phyloP scores from a whole-genome alignment of 495 filamentous ascomycete genomes.

The Penicillium cosmopolitanum region DNA sequence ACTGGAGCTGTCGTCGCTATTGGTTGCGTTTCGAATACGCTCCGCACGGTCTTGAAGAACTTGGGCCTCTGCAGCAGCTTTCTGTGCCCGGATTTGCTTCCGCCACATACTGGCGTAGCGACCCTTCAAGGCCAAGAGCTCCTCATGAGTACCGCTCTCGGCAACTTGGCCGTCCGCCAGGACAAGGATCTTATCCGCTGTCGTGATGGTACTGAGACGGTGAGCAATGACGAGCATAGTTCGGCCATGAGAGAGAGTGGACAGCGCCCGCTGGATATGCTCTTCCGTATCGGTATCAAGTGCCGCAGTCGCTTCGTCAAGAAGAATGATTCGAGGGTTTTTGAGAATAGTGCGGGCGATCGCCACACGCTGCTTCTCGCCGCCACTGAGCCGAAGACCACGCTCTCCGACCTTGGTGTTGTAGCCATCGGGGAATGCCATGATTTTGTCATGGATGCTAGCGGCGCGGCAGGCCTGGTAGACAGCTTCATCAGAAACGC shows the following conservation, averaged over 20 bases:
- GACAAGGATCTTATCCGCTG: constrained; percentile 94
- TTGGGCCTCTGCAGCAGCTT: constrained; percentile 74
- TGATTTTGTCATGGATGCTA: constrained; percentile 94
- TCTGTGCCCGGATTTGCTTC: constrained; percentile 89
- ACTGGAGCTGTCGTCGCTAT: constrained; percentile 55
- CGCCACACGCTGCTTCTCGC: constrained; percentile 95
- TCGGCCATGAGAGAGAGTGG: constrained; percentile 76
- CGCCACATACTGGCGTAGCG: constrained; percentile 93
- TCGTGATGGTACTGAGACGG: constrained; percentile 90
- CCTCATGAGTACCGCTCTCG: constrained; percentile 85
- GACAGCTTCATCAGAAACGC: constrained; percentile 84
- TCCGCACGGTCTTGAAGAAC: constrained; percentile 54
- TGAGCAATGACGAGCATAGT: constrained; percentile 88
- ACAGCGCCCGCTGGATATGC: constrained; percentile 87
- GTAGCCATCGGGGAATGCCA: constrained; percentile 91
- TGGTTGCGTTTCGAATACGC: constrained; percentile 48
- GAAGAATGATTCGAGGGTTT: constrained; percentile 90
- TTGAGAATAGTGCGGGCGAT: constrained; percentile 97
- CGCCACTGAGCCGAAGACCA: constrained; percentile 87
- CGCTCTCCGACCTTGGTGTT: constrained; percentile 93
- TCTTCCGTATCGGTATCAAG: constrained; percentile 96
- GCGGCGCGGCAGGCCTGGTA: constrained; percentile 88
- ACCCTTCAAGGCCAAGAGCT: constrained; percentile 76
- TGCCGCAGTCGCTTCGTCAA: constrained; percentile 96
- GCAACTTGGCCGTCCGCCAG: constrained; percentile 80